Conservation (phyloP, 2,329 filamentous ascomycete species). For the Colletotrichum sp. region DNA sequence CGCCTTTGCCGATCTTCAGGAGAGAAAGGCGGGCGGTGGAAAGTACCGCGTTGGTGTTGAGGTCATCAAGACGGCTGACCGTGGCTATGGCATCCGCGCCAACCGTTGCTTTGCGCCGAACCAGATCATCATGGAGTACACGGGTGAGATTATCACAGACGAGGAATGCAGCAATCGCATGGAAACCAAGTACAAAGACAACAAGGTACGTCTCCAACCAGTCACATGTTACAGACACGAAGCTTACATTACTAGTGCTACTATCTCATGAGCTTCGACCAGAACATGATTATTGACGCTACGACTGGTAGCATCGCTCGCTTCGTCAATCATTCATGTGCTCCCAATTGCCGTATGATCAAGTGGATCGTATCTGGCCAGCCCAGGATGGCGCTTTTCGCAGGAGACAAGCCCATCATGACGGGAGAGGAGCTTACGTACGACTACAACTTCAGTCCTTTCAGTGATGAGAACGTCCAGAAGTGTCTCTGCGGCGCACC, state of each 20-base stretch:
- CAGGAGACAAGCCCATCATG: slow-evolving; percentile 86
- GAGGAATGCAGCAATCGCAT: slow-evolving; percentile 92
- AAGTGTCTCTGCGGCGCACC: slow-evolving; percentile 67
- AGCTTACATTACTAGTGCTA: slow-evolving; percentile 71
- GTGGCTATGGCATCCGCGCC: slow-evolving; percentile 89
- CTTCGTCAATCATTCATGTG: slow-evolving; percentile 98
- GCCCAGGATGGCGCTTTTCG: slow-evolving; percentile 95
- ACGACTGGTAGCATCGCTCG: slow-evolving; percentile 94
- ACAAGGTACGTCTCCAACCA: slow-evolving; percentile 68
- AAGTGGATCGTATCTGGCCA: slow-evolving; percentile 96
- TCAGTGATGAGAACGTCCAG: slow-evolving; percentile 72
- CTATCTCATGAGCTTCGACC: slow-evolving; percentile 98
- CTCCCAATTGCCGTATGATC: slow-evolving; percentile 96
- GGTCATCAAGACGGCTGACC: slow-evolving; percentile 87
- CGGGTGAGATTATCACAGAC: slow-evolving; percentile 96
- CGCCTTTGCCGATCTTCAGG: slow-evolving; percentile 80
- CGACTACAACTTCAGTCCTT: slow-evolving; percentile 79
- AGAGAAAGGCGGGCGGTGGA: slow-evolving; percentile 77
- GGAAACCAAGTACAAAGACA: slow-evolving; percentile 92
- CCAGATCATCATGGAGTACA: slow-evolving; percentile 98
- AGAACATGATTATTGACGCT: slow-evolving; percentile 98
- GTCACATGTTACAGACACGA: slow-evolving; percentile 11
- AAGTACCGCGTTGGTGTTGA: slow-evolving; percentile 94
- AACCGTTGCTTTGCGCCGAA: slow-evolving; percentile 86
- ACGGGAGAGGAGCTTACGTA: slow-evolving; percentile 97